Evolutionary conservation across 768 basidiomycete genomes (phyloP).

Genomic region (Lactifluus subvellereus): DNA sequence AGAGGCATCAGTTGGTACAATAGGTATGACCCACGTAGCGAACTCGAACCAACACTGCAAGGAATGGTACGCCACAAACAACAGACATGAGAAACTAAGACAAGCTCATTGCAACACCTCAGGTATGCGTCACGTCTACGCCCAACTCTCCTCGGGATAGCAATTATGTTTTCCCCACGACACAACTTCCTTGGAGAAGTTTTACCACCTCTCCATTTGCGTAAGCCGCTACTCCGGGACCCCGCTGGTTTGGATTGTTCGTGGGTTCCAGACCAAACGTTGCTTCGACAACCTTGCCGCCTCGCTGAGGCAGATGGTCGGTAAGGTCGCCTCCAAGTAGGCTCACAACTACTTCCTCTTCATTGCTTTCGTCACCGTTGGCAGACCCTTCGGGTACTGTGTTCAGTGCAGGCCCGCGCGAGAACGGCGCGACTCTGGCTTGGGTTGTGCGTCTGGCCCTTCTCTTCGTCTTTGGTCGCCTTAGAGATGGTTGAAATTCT

Average conservation of each 20-base stretch:
- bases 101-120: not conserved
- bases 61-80: not conserved
- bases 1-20: not conserved
- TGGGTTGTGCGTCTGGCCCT: slow-evolving; percentile 25
- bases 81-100: not conserved
- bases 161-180: slow-evolving; percentile 28
- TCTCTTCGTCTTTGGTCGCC: slow-evolving; percentile 37
- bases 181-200: slow-evolving; percentile 36
- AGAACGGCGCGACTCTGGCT: not conserved
- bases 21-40: no score
- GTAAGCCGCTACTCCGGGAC: not conserved
- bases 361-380: slow-evolving; percentile 24
- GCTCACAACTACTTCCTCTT: slow-evolving; percentile 23
- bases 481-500: slow-evolving; percentile 55
- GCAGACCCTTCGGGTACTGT: slow-evolving; percentile 9
- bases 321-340: slow-evolving; percentile 16
- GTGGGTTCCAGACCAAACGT: slow-evolving; percentile 19
- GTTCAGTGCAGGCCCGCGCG: slow-evolving; percentile 18
- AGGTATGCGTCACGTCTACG: not conserved
- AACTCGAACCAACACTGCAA: not conserved
- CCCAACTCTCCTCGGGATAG: not conserved
- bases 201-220: slow-evolving; percentile 14
- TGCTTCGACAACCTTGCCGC: slow-evolving; percentile 12
- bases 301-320: slow-evolving; percentile 18
- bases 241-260: slow-evolving; percentile 22